phyloP scores from a whole-genome alignment of 2,329 filamentous ascomycete genomes.

The Emmonsia crescens region DNA sequence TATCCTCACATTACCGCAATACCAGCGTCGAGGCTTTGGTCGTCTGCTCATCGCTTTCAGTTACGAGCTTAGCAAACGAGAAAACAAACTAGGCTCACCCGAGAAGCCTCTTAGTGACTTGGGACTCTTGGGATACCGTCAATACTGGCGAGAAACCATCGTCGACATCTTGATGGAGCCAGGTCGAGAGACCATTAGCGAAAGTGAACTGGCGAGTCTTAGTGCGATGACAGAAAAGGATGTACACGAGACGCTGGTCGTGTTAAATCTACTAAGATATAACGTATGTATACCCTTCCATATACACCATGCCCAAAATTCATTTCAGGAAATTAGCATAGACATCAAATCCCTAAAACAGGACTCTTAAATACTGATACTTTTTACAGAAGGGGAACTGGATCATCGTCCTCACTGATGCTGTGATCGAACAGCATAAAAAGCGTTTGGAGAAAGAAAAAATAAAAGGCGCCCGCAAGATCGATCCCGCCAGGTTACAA shows the following conservation, averaged over 20 bases:
- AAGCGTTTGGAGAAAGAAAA: slow-evolving; percentile 70
- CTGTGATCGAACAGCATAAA: slow-evolving; percentile 58
- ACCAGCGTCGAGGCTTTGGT: slow-evolving; percentile 89
- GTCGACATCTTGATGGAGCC: slow-evolving; percentile 71
- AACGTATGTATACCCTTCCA: slow-evolving; percentile 40
- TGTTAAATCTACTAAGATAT: slow-evolving; percentile 89
- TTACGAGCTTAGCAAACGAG: slow-evolving; percentile 91
- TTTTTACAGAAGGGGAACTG: slow-evolving; percentile 66
- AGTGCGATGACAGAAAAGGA: slow-evolving; percentile 97
- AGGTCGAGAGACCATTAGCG: slow-evolving; percentile 57
- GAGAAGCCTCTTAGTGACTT: slow-evolving; percentile 95
- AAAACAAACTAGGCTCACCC: slow-evolving; percentile 87
- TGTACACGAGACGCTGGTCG: slow-evolving; percentile 88
- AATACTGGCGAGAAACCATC: slow-evolving; percentile 96
- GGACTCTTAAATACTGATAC: slow-evolving; percentile 3
- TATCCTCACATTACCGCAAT: slow-evolving; percentile 92
- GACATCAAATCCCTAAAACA: background rate
- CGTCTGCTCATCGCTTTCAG: slow-evolving; percentile 92
- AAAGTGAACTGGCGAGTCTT: slow-evolving; percentile 67
- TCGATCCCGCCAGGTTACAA: slow-evolving; percentile 68
- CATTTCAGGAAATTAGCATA: background rate
- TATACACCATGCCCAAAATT: background rate
- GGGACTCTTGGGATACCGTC: slow-evolving; percentile 83
- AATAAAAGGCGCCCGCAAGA: slow-evolving; percentile 59
- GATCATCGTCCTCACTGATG: slow-evolving; percentile 84